phyloP scores from a whole-genome alignment of 768 basidiomycete genomes.

The Tricholoma furcatifolium region DNA sequence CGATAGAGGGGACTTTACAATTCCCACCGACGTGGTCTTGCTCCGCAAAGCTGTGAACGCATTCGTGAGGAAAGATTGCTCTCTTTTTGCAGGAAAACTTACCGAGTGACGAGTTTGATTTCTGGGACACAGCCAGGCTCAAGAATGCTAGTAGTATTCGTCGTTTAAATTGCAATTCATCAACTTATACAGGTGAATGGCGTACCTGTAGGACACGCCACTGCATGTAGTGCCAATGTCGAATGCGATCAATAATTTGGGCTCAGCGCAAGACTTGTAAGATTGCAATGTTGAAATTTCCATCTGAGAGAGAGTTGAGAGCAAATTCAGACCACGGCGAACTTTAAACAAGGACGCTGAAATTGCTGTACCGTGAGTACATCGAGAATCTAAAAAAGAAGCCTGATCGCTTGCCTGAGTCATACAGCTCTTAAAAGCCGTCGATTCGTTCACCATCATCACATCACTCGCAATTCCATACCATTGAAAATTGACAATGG shows the following conservation, averaged over 20 bases:
- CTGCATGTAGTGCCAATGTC: conserved; percentile 43
- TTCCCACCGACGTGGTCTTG: conserved; percentile 42
- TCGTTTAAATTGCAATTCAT: background rate
- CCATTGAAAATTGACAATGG: no score
- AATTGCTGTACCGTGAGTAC: background rate
- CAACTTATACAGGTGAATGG: background rate
- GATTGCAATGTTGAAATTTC: conserved; percentile 12
- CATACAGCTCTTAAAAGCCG: background rate
- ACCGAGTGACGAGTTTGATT: conserved; percentile 1
- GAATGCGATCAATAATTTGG: conserved; percentile 32
- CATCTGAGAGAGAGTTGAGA: background rate
- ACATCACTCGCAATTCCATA: no score
- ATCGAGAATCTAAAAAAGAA: conserved; percentile 18
- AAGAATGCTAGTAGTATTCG: conserved; percentile 24
- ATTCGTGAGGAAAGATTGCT: background rate
- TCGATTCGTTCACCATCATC: background rate
- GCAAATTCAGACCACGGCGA: background rate
- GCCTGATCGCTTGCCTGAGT: conserved; percentile 6
- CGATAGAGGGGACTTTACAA: conserved; percentile 41
- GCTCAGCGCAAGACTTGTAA: conserved; percentile 37
- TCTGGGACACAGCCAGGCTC: conserved; percentile 28
- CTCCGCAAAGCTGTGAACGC: conserved; percentile 39
- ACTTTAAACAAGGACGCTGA: background rate
- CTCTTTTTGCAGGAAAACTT: background rate
- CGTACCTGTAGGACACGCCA: conserved; percentile 40